phyloP scores from a whole-genome alignment of 208 protist species.

The Cochliopodium minus region DNA sequence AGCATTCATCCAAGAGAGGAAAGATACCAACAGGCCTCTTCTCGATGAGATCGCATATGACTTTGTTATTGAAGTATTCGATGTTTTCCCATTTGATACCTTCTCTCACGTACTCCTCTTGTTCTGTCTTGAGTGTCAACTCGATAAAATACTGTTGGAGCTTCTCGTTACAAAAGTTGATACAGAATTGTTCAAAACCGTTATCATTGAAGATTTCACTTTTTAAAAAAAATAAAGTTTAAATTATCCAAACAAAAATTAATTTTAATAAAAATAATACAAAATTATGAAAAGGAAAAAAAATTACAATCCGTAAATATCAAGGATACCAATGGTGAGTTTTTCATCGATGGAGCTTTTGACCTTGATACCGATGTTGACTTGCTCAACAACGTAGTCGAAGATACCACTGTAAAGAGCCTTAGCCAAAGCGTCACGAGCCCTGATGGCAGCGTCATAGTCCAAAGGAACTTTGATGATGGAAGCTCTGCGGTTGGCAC shows the following conservation, averaged over 20 bases:
- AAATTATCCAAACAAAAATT: no score
- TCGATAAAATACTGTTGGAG: constrained; percentile 13
- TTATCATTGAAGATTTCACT: neutral
- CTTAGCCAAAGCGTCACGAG: constrained; percentile 17
- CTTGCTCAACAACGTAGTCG: constrained; percentile 8
- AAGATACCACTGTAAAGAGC: constrained; percentile 15
- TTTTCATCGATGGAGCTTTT: constrained; percentile 6
- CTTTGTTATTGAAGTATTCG: neutral
- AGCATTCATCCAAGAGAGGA: neutral
- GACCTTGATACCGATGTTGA: constrained; percentile 8
- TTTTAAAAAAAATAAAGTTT: no score
- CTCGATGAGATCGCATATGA: neutral
- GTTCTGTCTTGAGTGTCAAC: constrained; percentile 3
- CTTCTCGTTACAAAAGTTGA: constrained; percentile 21
- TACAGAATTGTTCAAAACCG: constrained; percentile 15
- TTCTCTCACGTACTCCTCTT: constrained; percentile 19
- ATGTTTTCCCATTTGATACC: neutral
- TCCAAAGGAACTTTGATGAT: constrained; percentile 7
- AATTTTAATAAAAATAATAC: no score
- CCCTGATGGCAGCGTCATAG: neutral
- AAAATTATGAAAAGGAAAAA: no score
- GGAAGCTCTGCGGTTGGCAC: neutral
- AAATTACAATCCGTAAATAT: constrained; percentile 20
- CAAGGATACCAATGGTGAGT: constrained; percentile 12
- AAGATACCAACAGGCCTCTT: neutral